phyloP scores from a whole-genome alignment of 2,329 filamentous ascomycete genomes.

The Monosporascus sp. region DNA sequence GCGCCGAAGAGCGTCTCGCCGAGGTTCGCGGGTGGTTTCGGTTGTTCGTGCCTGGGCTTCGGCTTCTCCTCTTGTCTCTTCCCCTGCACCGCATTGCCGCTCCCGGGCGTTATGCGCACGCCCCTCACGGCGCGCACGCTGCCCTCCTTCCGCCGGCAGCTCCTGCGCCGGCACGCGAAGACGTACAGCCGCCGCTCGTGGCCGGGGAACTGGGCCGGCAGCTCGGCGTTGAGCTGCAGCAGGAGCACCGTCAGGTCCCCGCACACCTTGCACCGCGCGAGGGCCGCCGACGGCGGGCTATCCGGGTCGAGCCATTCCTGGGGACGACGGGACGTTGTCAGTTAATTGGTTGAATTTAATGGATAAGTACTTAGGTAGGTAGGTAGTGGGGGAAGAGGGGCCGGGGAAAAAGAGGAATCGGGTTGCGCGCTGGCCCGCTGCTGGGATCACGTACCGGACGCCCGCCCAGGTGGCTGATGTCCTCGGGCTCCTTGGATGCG shows the following conservation, averaged over 20 bases:
- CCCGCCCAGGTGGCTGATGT: constrained; percentile 85
- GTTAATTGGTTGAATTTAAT: not conserved
- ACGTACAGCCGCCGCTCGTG: constrained; percentile 88
- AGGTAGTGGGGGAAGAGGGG: too few species aligned
- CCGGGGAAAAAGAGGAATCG: too few species aligned
- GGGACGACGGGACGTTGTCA: not conserved
- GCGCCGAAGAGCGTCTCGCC: constrained; percentile 69
- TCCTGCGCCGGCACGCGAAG: constrained; percentile 72
- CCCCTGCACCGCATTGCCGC: constrained; percentile 27
- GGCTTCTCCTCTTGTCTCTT: constrained; percentile 29
- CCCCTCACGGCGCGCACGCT: constrained; percentile 74
- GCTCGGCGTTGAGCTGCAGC: constrained; percentile 84
- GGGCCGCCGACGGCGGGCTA: constrained; percentile 65
- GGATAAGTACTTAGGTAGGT: too few species aligned
- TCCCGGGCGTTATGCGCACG: constrained; percentile 44
- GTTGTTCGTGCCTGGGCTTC: constrained; percentile 25
- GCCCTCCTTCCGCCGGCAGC: constrained; percentile 77
- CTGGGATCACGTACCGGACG: constrained; percentile 60
- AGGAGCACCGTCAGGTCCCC: constrained; percentile 77
- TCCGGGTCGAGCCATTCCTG: constrained; percentile 80
- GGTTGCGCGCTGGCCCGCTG: too few species aligned
- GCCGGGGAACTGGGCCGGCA: constrained; percentile 79
- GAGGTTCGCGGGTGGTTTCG: constrained; percentile 38
- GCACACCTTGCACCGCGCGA: constrained; percentile 85
- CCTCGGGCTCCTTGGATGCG: constrained; percentile 70